Conservation (phyloP, 768 basidiomycete genomes). For the Podaxis carcinomalis region DNA sequence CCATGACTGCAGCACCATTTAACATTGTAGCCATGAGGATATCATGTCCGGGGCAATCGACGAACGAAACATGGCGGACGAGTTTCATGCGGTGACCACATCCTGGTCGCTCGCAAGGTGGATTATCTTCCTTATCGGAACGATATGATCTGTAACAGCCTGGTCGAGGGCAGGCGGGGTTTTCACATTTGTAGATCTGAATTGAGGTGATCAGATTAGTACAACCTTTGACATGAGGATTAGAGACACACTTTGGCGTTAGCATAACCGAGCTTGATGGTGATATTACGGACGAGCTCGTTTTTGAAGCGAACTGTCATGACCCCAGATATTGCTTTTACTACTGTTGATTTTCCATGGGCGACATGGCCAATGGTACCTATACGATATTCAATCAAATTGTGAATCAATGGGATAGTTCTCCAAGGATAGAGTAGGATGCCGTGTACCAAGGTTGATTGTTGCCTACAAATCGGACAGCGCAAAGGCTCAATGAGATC, state of each 20-base stretch:
- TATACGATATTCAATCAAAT: constrained; percentile 24
- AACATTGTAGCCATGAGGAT: constrained; percentile 99
- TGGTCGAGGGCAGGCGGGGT: constrained; percentile 87
- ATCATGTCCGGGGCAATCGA: constrained; percentile 96
- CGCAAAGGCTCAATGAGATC: not conserved
- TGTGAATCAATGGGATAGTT: constrained; percentile 2
- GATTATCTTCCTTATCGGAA: constrained; percentile 90
- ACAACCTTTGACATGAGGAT: constrained; percentile 2
- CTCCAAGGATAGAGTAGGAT: constrained; percentile 4
- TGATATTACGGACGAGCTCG: constrained; percentile 97
- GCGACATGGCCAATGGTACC: constrained; percentile 99
- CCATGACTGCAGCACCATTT: constrained; percentile 99
- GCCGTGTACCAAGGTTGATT: constrained; percentile 76
- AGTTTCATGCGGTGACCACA: constrained; percentile 90
- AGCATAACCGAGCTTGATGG: constrained; percentile 98
- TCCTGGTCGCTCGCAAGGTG: constrained; percentile 89
- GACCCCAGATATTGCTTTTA: constrained; percentile 98
- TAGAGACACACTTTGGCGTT: constrained; percentile 82
- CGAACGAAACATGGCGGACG: constrained; percentile 95
- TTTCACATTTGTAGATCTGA: constrained; percentile 98
- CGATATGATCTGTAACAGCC: constrained; percentile 93
- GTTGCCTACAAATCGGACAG: constrained; percentile 64
- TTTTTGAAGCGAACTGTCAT: constrained; percentile 99
- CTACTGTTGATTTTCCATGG: constrained; percentile 94
- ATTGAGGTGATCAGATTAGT: constrained; percentile 16